Percentiles rank a stretch among this genome's conserved stretches.
phyloP scores from a whole-genome alignment of 129 eudicot genomes.

The Escallonia herrerae region DNA sequence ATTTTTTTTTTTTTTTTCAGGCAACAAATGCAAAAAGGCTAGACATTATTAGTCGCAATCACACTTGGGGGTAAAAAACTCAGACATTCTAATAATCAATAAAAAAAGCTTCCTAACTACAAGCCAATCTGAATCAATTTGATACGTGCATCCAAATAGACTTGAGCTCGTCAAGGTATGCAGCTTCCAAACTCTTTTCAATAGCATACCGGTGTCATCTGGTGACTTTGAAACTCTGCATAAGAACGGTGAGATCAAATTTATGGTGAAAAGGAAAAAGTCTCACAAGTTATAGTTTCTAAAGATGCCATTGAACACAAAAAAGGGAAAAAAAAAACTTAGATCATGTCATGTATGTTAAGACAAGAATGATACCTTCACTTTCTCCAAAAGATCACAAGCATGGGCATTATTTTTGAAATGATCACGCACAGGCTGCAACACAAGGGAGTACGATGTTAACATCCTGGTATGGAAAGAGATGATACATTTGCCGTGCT shows the following conservation, averaged over 20 bases:
- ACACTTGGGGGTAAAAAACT: no score
- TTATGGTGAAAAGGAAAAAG: not conserved
- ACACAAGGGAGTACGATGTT: not conserved
- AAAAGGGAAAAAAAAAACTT: not conserved
- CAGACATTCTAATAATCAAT: no score
- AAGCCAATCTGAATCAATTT: no score
- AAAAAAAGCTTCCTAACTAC: no score
- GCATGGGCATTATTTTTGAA: conserved; percentile 63
- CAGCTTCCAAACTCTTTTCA: no score
- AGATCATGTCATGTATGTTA: not conserved
- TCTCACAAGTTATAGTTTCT: not conserved
- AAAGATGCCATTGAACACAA: no score
- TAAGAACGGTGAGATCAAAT: not conserved
- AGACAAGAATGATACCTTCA: conserved; percentile 47
- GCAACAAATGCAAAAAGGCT: no score
- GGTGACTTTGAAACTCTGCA: conserved; percentile 60
- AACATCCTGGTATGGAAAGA: not conserved
- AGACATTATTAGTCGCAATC: no score
- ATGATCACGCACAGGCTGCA: conserved; percentile 97
- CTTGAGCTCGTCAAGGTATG: no score
- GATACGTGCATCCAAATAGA: no score
- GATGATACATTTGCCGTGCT: not conserved
- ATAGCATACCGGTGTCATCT: conserved; percentile 20
- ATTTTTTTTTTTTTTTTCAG: no score
- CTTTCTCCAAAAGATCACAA: conserved; percentile 62